phyloP scores from a whole-genome alignment of 164 flowering plant species.

The Hamamelis virginiana region DNA sequence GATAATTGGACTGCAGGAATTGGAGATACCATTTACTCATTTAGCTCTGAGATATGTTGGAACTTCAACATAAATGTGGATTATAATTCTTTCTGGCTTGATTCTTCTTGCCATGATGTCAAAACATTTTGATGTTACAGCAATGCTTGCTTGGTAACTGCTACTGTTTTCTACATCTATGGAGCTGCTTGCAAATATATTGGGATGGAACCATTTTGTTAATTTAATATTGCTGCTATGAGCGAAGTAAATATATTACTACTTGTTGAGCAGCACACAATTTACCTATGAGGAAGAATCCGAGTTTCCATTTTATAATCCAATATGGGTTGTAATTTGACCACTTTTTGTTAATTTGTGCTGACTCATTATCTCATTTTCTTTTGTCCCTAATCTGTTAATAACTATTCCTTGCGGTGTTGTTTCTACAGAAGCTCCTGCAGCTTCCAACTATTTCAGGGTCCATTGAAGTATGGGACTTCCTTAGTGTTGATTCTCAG shows the following conservation, averaged over 20 bases:
- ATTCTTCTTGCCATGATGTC: not conserved
- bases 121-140: not conserved
- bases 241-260: not conserved
- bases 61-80: too few species aligned
- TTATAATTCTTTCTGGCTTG: not conserved
- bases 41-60: not conserved
- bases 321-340: not conserved
- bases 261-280: not conserved
- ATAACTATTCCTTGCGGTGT: constrained; percentile 12
- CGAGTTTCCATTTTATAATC: not conserved
- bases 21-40: not conserved
- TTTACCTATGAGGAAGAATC: not conserved
- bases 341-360: not conserved
- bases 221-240: too few species aligned
- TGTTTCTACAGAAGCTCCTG: constrained; percentile 67
- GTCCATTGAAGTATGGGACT: constrained; percentile 99
- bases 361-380: not conserved
- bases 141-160: not conserved
- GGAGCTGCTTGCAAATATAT: not conserved
- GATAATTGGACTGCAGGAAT: not conserved
- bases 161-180: not conserved
- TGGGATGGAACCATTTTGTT: too few species aligned
- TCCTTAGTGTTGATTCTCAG: constrained; percentile 99
- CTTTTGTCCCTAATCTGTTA: not conserved
- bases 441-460: constrained; percentile 85